A percentile compares a stretch with the other conserved stretches of the same genome.
Conservation (phyloP, 73 alveolate genomes). For the Tetrahymena elliotti region DNA sequence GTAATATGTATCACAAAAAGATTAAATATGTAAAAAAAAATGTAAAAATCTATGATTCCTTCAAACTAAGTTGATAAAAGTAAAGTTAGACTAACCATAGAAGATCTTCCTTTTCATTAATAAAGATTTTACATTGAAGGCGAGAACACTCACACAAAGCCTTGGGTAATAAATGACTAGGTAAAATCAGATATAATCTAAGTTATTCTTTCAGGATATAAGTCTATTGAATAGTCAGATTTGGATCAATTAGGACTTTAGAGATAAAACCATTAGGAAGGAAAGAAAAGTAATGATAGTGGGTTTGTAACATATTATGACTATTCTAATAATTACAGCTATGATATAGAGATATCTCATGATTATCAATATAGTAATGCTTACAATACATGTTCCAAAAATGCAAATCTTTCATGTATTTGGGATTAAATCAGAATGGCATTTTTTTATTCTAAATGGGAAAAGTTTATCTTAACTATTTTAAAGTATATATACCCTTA, state of each 20-base stretch:
- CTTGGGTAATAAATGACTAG: background rate
- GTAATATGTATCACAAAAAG: background rate
- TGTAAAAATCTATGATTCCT: background rate
- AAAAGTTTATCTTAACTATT: background rate
- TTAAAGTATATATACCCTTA: background rate
- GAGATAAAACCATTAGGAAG: background rate
- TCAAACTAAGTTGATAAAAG: background rate
- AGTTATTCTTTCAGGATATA: background rate
- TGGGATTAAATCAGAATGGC: background rate
- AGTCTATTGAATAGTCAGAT: background rate
- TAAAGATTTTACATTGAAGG: background rate
- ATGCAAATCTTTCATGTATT: background rate
- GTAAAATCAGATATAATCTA: background rate
- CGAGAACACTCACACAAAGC: background rate
- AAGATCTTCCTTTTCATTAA: background rate
- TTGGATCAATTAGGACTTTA: background rate
- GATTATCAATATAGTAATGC: background rate
- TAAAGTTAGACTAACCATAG: background rate
- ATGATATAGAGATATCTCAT: background rate
- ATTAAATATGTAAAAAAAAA: background rate
- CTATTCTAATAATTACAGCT: background rate
- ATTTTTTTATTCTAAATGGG: background rate
- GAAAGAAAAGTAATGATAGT: background rate
- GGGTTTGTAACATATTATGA: background rate
- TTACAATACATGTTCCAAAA: background rate